These are phyloP conservation scores for Aspergillus coremiiformis DNA, from an alignment of 495 filamentous ascomycete species.

Conservation along the genomic window DNA sequence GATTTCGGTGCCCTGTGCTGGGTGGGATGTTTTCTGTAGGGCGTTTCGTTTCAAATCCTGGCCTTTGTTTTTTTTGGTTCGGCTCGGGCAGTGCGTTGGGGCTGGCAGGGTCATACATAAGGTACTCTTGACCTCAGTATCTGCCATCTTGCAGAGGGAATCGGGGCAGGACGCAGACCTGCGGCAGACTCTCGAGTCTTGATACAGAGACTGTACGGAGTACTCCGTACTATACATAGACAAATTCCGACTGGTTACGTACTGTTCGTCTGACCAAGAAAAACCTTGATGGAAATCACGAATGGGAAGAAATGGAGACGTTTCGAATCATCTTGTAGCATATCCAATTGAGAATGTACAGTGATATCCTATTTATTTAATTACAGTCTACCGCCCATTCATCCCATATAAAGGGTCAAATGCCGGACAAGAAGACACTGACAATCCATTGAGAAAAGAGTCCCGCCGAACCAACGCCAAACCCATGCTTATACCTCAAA, in stretches of 20 bases:
- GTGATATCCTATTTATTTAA: conserved; percentile 17
- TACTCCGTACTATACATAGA: conserved; percentile 1
- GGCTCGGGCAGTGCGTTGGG: neutral
- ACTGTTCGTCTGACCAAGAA: neutral
- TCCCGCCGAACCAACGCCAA: conserved; percentile 29
- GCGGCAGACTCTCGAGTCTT: too few species aligned
- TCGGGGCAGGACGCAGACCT: neutral
- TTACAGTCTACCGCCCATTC: conserved; percentile 26
- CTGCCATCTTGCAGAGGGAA: neutral
- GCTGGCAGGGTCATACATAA: neutral
- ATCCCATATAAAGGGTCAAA: conserved; percentile 7
- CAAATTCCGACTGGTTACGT: neutral
- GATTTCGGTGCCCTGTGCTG: too few species aligned
- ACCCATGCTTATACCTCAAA: conserved; percentile 36
- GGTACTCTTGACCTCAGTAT: neutral
- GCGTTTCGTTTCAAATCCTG: too few species aligned
- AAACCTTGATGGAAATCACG: neutral
- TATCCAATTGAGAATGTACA: conserved; percentile 20
- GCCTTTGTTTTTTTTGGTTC: neutral
- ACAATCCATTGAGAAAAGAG: conserved; percentile 17
- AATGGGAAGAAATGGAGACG: neutral
- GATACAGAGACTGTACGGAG: too few species aligned
- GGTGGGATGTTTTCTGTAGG: too few species aligned
- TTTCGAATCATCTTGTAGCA: neutral
- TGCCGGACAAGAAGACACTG: neutral